A percentile compares a stretch with the other conserved stretches of the same genome.
Conservation (phyloP, 176 grass and related monocot genomes). For the Hsuehochloa calcarea region DNA sequence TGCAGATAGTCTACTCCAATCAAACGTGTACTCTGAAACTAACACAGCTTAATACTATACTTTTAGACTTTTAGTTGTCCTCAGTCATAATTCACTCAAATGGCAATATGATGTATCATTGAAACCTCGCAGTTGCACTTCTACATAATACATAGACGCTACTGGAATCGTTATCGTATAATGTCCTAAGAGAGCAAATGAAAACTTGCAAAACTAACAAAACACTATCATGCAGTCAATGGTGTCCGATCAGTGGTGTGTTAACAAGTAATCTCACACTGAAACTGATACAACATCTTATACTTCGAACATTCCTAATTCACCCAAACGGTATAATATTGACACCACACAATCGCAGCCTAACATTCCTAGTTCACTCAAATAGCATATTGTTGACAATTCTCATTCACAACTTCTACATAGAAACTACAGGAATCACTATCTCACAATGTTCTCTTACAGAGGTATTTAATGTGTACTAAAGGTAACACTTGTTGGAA, state of each 20-base stretch:
- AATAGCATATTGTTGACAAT: not conserved
- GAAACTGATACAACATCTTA: slow-evolving; percentile 6
- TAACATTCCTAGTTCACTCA: not conserved
- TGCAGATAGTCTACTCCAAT: not conserved
- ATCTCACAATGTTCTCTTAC: not conserved
- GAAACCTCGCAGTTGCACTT: not conserved
- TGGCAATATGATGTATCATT: not conserved
- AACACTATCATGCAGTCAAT: not conserved
- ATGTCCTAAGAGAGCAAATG: not conserved
- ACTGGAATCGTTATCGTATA: not conserved
- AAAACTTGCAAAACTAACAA: not conserved
- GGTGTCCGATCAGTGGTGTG: not conserved
- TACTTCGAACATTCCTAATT: not conserved
- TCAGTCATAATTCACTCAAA: not conserved
- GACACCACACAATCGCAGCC: not conserved
- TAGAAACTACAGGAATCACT: not conserved
- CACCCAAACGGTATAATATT: not conserved
- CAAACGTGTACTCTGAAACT: not conserved
- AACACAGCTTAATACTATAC: not conserved
- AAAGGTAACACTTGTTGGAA: not conserved
- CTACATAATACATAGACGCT: too few relatives aligned
- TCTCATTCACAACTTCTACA: not conserved
- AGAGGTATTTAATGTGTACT: not conserved
- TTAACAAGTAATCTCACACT: not conserved
- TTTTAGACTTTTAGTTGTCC: not conserved